These are phyloP conservation scores for Plasmodium billcollinsi DNA, from an alignment of 169 alveolate genomes.

Conservation along the genomic window DNA sequence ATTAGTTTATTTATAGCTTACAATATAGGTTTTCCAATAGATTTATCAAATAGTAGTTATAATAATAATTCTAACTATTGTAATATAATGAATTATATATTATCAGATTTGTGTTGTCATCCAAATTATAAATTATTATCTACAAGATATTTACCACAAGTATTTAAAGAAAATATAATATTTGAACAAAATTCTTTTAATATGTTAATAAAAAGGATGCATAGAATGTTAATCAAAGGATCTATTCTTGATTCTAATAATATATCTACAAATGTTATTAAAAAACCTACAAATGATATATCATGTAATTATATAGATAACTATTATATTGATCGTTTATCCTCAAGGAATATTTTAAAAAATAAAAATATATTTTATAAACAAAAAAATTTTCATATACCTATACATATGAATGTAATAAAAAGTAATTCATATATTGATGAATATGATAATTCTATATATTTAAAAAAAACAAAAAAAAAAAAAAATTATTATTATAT, in stretches of 20 bases:
- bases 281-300: background rate
- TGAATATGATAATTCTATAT: slow-evolving; percentile 9
- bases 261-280: background rate
- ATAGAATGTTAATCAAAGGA: slow-evolving; percentile 60
- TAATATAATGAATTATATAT: slow-evolving; percentile 49
- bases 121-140: slow-evolving; percentile 62
- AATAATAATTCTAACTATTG: slow-evolving; percentile 17
- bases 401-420: slow-evolving; percentile 27
- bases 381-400: slow-evolving; percentile 20
- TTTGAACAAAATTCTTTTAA: slow-evolving; percentile 66
- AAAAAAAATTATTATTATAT: background rate
- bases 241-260: slow-evolving; percentile 30
- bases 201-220: slow-evolving; percentile 73
- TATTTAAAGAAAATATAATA: slow-evolving; percentile 47
- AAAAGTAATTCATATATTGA: slow-evolving; percentile 30
- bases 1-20: slow-evolving; percentile 30
- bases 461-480: slow-evolving; percentile 12
- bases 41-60: slow-evolving; percentile 5
- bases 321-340: slow-evolving; percentile 13
- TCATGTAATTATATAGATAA: background rate
- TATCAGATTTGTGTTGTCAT: slow-evolving; percentile 55
- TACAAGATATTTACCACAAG: slow-evolving; percentile 60
- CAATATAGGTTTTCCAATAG: slow-evolving; percentile 50
- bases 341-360: slow-evolving; percentile 18
- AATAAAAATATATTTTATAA: background rate